Evolutionary conservation across 129 eudicot species (phyloP), one percentile per base, ranked within the genome.

Genomic region (Centaurea solstitialis): DNA sequence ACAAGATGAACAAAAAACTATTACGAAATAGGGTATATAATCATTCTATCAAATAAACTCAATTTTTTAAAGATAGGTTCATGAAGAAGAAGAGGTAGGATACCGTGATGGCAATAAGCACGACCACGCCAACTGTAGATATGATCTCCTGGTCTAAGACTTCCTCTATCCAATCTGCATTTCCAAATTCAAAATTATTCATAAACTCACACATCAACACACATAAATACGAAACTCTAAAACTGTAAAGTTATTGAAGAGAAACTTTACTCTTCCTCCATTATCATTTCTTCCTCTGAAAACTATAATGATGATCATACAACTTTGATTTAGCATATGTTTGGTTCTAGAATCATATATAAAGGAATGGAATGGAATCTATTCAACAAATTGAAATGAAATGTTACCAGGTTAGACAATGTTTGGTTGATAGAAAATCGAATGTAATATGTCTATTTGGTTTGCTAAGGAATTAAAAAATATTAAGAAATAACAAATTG

Each of bases 61-160:
- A 43, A 75, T n/a, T 35, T 17, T 7, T 26, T 26, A 62, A 57
- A 47, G 22, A 30, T 5, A 53, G 15, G 33, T 38, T 71, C 57
- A 38, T 71, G 10, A 15, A 30, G 0, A 71, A 43, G 23, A 10
- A 43, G 68, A 47, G 59, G n/a, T 5, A 18, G 75, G 30, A 26
- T 26, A 20, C 30, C 30, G 2, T 39, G 98, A 76, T 94, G 98
- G 26, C 97, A 94, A 76, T 94, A 94, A 24, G 86, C 83, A 66
- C 93, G 94, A 20, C 91, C 53, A n/a, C 98, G 91, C 98, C 98
- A 94, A 20, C 96, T 87, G 78, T 92, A 94, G 74, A 94, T 91
- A 81, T 94, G 98, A 94, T 94, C 98, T 37, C 98, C 97, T 45
- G 94, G 89, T 79, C 90, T 91, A 72, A 94, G 90, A 80, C 88